phyloP scores from a whole-genome alignment of 352 stramenopile genomes.

The Pythium aristosporum region DNA sequence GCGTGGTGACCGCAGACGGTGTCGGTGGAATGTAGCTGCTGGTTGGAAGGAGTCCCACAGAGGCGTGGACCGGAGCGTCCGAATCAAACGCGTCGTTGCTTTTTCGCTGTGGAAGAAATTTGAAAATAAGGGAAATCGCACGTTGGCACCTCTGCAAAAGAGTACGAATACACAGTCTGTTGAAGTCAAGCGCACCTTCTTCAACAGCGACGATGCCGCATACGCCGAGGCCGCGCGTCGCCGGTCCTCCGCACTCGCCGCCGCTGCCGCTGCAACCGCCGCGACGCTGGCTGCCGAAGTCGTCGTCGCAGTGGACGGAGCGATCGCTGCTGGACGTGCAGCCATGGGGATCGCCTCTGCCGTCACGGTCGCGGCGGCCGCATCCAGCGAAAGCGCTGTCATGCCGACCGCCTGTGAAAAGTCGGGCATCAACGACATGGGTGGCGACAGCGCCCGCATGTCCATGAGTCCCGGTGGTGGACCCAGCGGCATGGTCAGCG shows the following conservation, averaged over 20 bases:
- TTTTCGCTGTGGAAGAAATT: constrained; percentile 49
- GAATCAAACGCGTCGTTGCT: constrained; percentile 41
- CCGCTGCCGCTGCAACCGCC: constrained; percentile 8
- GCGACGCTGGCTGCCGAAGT: background rate
- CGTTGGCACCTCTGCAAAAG: too few relatives aligned
- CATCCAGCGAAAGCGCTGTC: constrained; percentile 38
- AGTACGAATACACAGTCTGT: background rate
- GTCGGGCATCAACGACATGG: constrained; percentile 64
- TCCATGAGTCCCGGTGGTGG: constrained; percentile 60
- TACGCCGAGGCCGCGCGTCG: constrained; percentile 23
- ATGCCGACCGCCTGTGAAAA: constrained; percentile 38
- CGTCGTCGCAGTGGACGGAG: background rate
- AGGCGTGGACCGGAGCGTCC: constrained; percentile 11
- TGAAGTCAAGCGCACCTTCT: constrained; percentile 28
- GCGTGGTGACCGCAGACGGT: constrained; percentile 5
- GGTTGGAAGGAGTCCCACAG: constrained; percentile 23
- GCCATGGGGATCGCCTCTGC: constrained; percentile 6
- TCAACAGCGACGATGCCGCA: constrained; percentile 29
- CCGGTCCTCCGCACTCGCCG: constrained; percentile 26
- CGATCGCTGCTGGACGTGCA: constrained; percentile 5
- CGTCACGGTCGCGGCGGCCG: constrained; percentile 5
- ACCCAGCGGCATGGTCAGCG: constrained; percentile 52
- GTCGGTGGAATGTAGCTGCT: constrained; percentile 22
- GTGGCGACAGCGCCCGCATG: constrained; percentile 69
- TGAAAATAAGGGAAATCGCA: background rate